phyloP scores from a whole-genome alignment of 2,329 filamentous ascomycete genomes.

The Gnomoniopsis sp. region DNA sequence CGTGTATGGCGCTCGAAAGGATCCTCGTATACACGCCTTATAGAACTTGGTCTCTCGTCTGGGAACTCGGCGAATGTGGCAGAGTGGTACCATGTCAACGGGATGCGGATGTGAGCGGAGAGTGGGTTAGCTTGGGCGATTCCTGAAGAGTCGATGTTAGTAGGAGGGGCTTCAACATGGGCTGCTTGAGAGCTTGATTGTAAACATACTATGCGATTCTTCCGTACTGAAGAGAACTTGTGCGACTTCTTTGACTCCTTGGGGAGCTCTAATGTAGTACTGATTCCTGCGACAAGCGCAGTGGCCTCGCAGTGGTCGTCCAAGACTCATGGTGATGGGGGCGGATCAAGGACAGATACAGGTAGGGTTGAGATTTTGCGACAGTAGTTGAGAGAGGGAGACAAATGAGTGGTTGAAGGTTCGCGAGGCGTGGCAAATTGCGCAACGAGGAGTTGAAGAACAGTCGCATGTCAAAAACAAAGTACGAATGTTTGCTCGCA shows the following conservation, averaged over 20 bases:
- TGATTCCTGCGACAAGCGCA: conserved; percentile 85
- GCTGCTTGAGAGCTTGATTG: neutral
- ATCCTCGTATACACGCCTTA: conserved; percentile 65
- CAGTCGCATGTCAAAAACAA: too few species aligned
- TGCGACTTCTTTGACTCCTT: conserved; percentile 50
- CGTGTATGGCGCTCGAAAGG: conserved; percentile 55
- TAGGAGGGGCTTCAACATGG: neutral
- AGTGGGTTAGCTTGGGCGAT: conserved; percentile 68
- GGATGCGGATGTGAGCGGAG: conserved; percentile 79
- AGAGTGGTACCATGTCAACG: conserved; percentile 75
- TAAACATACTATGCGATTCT: conserved; percentile 64
- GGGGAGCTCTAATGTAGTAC: conserved; percentile 71
- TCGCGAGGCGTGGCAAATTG: neutral
- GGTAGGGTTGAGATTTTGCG: neutral
- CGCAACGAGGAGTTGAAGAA: too few species aligned
- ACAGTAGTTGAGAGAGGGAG: too few species aligned
- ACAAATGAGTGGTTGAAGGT: neutral
- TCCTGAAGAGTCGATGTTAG: conserved; percentile 38
- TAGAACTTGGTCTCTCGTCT: conserved; percentile 68
- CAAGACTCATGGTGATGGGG: conserved; percentile 37
- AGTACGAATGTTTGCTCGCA: too few species aligned
- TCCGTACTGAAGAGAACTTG: conserved; percentile 74
- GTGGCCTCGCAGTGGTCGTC: conserved; percentile 63
- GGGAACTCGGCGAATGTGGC: conserved; percentile 71
- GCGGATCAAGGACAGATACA: neutral